Percentiles rank a stretch among this genome's conserved stretches.
Conservation (phyloP, 1,139 yeast species). For the Protomyces gravidus region DNA sequence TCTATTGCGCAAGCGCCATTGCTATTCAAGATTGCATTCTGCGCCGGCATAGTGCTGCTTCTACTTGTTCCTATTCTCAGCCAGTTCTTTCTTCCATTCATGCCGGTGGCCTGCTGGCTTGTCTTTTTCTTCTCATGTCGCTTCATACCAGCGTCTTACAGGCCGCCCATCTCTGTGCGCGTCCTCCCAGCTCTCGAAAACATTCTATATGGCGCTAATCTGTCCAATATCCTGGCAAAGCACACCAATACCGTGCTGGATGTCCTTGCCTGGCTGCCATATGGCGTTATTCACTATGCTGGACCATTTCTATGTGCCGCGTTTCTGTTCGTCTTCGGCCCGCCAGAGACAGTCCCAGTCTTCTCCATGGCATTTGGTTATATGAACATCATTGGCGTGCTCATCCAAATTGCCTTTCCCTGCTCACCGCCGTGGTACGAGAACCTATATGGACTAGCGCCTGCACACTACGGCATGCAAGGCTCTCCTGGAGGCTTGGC, state of each 20-base stretch:
- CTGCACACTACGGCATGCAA: constrained; percentile 85
- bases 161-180: constrained; percentile 87
- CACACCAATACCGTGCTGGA: constrained; percentile 65
- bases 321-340: constrained; percentile 77
- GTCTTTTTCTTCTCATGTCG: constrained; percentile 63
- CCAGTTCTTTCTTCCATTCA: constrained; percentile 79
- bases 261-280: constrained; percentile 90
- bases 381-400: constrained; percentile 83
- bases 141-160: constrained; percentile 68
- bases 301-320: constrained; percentile 85
- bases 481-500: constrained; percentile 97
- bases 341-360: constrained; percentile 81
- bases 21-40: constrained; percentile 47
- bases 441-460: constrained; percentile 72
- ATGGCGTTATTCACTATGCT: constrained; percentile 83
- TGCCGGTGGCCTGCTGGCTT: constrained; percentile 87
- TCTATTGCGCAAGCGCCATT: constrained; percentile 53
- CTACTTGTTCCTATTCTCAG: constrained; percentile 69
- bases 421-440: constrained; percentile 99
- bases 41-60: constrained; percentile 40
- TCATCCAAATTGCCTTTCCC: constrained; percentile 76
- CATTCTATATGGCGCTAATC: constrained; percentile 85
- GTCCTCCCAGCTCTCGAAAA: constrained; percentile 93
- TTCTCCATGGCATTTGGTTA: constrained; percentile 97
- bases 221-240: constrained; percentile 80